Evolutionary conservation across 495 filamentous ascomycete species (phyloP).

Genomic region (Elasticomyces elasticus): DNA sequence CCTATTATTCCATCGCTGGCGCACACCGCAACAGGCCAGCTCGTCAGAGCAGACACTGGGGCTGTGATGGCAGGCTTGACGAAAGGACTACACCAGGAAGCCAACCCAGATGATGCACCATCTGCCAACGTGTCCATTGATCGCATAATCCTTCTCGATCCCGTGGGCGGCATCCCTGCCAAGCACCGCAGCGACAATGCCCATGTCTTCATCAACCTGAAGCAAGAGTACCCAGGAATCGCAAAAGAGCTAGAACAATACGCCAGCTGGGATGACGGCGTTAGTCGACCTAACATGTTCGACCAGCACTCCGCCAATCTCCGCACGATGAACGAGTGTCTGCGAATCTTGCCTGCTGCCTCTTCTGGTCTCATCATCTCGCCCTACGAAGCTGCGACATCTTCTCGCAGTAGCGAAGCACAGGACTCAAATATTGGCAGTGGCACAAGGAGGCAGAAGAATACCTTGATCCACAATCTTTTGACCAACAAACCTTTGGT

Average conservation of each 20-base stretch:
- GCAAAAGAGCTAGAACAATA: constrained; percentile 44
- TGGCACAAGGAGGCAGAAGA: constrained; percentile 64
- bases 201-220: constrained; percentile 89
- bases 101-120: not conserved
- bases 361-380: constrained; percentile 84
- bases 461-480: constrained; percentile 92
- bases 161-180: constrained; percentile 74
- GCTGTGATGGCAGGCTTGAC: constrained; percentile 44
- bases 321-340: constrained; percentile 50
- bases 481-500: constrained; percentile 88
- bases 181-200: constrained; percentile 53
- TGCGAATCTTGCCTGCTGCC: constrained; percentile 71
- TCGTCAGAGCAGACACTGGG: constrained; percentile 44
- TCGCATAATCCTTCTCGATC: constrained; percentile 81
- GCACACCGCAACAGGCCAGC: constrained; percentile 50
- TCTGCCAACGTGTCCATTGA: constrained; percentile 46
- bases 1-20: constrained; percentile 65
- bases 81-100: not conserved
- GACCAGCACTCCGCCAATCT: constrained; percentile 53
- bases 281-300: not conserved
- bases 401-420: constrained; percentile 35
- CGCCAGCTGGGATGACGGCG: not conserved
- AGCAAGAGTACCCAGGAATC: constrained; percentile 73
- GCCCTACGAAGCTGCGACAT: constrained; percentile 67
- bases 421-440: constrained; percentile 47